Evolutionary conservation across 2,329 filamentous ascomycete species (phyloP), one percentile per base, ranked within the genome.

Genomic region (Neonectria sp.): DNA sequence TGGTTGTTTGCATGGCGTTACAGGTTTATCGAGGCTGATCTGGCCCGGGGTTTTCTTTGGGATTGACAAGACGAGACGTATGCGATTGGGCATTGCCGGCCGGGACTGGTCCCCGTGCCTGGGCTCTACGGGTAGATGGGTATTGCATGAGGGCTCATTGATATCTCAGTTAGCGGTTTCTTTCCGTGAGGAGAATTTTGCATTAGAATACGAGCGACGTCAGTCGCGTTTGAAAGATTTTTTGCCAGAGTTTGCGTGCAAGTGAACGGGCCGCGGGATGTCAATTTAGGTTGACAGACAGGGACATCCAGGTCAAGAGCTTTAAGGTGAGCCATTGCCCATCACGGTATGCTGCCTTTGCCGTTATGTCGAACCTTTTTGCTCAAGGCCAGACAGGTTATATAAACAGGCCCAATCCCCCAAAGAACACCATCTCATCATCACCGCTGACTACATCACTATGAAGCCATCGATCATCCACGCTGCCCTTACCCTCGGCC

Each of bases 1-100:
- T 40, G 35, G 55, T 37, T 59, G 46, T 57, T 43, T 55, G 67
- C 59, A 62, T 63, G 62, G 63, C 62, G 63, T 33, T 53, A 55
- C 24, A 11, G 63, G 63, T 51, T 55, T 9, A 46, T 6, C 8
- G 40, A 49, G 59, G 49, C 21, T 25, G 40, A 45, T 55, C 27
- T 35, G 13, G 59, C 24, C 51, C 59, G 17, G 27, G 43, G 33
- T 55, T 25, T 53, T 40, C 55, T 62, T 58, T 35, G 52, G 31
- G 48, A 56, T 51, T 43, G 40, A 45, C n/a, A 24, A 43, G 40
- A 55, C 13, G 45, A 57, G 62, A 60, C 31, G 35, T 46, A 25
- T 29, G 60, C 52, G 25, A 56, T 56, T 51, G 51, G 13, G 48
- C 49, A 60, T 59, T 64, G 29, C 21, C 48, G 46, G 45, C 46